Evolutionary conservation across 257 asterid genomes (phyloP), one percentile per base, ranked within the genome.

Genomic region (Nicotiana otophora): DNA sequence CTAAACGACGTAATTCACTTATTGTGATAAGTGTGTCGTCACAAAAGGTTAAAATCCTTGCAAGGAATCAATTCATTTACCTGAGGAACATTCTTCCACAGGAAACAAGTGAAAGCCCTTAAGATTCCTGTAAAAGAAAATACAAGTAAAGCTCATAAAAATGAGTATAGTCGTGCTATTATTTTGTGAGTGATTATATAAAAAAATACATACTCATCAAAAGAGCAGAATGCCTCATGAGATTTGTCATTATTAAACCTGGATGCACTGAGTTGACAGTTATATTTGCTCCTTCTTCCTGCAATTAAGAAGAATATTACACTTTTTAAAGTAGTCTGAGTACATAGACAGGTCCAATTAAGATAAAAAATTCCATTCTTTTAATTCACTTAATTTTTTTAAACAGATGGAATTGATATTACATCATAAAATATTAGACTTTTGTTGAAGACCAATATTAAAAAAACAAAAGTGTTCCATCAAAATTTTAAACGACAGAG

Each of bases 41-140:
- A 0, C 51, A 42, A 42, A 75, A 26, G 39, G 36, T 74, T 1
- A 74, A 72, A 46, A 12, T 14, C 36, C 10, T 46, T 72, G 20
- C 61, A 23, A 74, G 26, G 80, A 74, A 46, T 58, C 1, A 74
- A 51, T 14, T 0, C 26, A 42, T 51, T 88, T 86, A 93, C 98
- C 98, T 93, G 97, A 19, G 96, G 95, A 26, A 93, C 91, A 81
- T 88, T 92, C 90, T 96, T 94, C 99, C 99, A 96, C 19, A 96
- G 82, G 61, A 92, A 53, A 77, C 61, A 83, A n/a, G 92, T 92
- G 81, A 86, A 83, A 34, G 84, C 17, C 92, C 82, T 85, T 86
- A 94, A 17, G 63, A 89, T 62, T 77, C 85, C 99, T 94, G 91
- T 83, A 33, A 81, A 81, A 82, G n/a, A 16, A 63, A 78, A 86